Percentiles rank a stretch among this genome's conserved stretches.
phyloP scores from a whole-genome alignment of 495 filamentous ascomycete species.

The Lineolata rhizophorae region DNA sequence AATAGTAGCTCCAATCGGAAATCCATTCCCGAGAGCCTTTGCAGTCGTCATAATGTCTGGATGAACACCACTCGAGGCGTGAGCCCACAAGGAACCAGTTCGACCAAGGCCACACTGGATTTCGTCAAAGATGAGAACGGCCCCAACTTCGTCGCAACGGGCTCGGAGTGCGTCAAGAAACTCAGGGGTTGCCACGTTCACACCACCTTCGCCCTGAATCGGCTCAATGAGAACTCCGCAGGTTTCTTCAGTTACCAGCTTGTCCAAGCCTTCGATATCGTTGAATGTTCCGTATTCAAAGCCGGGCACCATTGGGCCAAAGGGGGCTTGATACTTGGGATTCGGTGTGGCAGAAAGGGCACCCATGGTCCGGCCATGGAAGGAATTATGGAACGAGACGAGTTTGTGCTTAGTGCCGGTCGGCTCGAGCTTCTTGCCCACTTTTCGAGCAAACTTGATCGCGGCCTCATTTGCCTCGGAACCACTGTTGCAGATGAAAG shows the following conservation, averaged over 20 bases:
- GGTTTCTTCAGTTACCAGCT: conserved; percentile 59
- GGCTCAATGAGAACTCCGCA: conserved; percentile 95
- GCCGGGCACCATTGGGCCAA: conserved; percentile 84
- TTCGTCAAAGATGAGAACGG: conserved; percentile 83
- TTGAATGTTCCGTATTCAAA: conserved; percentile 78
- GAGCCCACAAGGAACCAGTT: conserved; percentile 81
- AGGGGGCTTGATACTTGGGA: conserved; percentile 90
- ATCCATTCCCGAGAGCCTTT: conserved; percentile 91
- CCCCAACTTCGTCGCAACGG: conserved; percentile 70
- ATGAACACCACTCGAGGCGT: conserved; percentile 48
- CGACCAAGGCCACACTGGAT: conserved; percentile 85
- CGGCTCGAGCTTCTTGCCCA: conserved; percentile 49
- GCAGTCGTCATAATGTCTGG: conserved; percentile 87
- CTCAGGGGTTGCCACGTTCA: conserved; percentile 58
- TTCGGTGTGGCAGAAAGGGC: conserved; percentile 86
- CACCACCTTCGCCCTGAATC: conserved; percentile 91
- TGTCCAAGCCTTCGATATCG: conserved; percentile 43
- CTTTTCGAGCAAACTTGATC: conserved; percentile 88
- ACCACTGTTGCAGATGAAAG: conserved; percentile 88
- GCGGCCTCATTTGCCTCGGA: conserved; percentile 94
- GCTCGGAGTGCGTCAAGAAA: conserved; percentile 59
- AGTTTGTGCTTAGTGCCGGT: conserved; percentile 59
- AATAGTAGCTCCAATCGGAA: conserved; percentile 82
- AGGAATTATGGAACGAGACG: conserved; percentile 72
- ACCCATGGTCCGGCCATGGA: conserved; percentile 95